Evolutionary conservation across 139 green algal genomes (phyloP).

Genomic region (Coccomyxa sp.): DNA sequence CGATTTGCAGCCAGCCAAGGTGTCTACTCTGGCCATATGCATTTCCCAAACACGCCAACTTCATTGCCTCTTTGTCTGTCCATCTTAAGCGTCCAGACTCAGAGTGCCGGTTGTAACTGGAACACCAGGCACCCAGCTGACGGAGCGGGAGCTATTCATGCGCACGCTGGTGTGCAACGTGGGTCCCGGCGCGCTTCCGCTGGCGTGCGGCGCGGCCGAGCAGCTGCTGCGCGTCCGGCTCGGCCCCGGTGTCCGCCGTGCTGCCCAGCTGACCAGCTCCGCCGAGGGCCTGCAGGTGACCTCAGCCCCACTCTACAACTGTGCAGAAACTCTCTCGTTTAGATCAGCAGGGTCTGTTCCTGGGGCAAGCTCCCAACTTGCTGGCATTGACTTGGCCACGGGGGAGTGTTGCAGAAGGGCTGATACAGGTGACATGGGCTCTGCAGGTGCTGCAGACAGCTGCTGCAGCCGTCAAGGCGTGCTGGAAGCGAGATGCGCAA

Average conservation of each 20-base stretch:
- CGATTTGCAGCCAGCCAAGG: conserved; percentile 36
- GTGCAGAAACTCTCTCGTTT: too few relatives aligned
- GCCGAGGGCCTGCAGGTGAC: too few relatives aligned
- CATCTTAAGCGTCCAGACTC: neutral
- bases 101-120: too few relatives aligned
- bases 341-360: too few relatives aligned
- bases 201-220: conserved; percentile 29
- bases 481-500: conserved; percentile 16
- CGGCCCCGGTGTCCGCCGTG: too few relatives aligned
- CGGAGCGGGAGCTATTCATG: conserved; percentile 39
- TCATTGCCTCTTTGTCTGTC: neutral
- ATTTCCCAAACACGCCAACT: neutral
- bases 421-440: neutral
- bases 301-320: too few relatives aligned
- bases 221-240: too few relatives aligned
- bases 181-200: conserved; percentile 26
- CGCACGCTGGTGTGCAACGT: conserved; percentile 63
- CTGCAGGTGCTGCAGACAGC: conserved; percentile 3
- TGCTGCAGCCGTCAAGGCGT: conserved; percentile 18
- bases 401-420: too few relatives aligned
- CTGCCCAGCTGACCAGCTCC: too few relatives aligned
- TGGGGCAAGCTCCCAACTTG: too few relatives aligned
- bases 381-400: too few relatives aligned
- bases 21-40: neutral
- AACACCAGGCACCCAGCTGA: too few relatives aligned